phyloP scores from a whole-genome alignment of 148 eudicot genomes.

The Tetragonia tetragonoides region DNA sequence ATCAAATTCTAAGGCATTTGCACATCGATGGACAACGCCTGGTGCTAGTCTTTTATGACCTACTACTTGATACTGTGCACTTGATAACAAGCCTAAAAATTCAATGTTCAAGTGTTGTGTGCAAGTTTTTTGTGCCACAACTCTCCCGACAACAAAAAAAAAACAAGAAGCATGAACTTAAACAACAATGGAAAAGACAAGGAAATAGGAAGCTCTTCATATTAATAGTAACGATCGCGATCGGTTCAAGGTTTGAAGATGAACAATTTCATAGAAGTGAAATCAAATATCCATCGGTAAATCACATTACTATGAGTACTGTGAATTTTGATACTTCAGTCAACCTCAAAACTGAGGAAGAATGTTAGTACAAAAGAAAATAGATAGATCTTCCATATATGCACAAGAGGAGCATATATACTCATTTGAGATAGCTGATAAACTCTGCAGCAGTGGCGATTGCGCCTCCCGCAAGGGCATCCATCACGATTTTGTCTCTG shows the following conservation, averaged over 20 bases:
- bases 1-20: too few species aligned
- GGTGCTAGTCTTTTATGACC: too few species aligned
- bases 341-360: constrained; percentile 13
- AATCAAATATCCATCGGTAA: too few species aligned
- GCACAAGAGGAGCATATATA: constrained; percentile 9
- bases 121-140: neutral
- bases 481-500: constrained; percentile 60
- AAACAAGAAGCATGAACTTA: neutral
- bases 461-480: constrained; percentile 82
- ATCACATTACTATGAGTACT: neutral
- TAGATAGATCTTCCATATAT: neutral
- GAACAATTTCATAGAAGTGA: too few species aligned
- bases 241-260: neutral
- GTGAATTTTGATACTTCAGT: constrained; percentile 2
- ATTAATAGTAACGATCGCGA: too few species aligned
- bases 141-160: neutral
- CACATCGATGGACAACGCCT: too few species aligned
- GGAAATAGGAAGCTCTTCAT: too few species aligned
- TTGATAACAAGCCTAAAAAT: too few species aligned
- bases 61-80: too few species aligned
- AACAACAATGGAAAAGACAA: neutral
- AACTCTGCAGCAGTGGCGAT: constrained; percentile 87
- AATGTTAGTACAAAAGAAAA: neutral
- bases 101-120: neutral
- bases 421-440: constrained; percentile 49